A percentile compares a stretch with the other conserved stretches of the same genome.
These are phyloP conservation scores for Trichoderma hamatum DNA, from an alignment of 2,329 filamentous ascomycete species.

Conservation along the genomic window DNA sequence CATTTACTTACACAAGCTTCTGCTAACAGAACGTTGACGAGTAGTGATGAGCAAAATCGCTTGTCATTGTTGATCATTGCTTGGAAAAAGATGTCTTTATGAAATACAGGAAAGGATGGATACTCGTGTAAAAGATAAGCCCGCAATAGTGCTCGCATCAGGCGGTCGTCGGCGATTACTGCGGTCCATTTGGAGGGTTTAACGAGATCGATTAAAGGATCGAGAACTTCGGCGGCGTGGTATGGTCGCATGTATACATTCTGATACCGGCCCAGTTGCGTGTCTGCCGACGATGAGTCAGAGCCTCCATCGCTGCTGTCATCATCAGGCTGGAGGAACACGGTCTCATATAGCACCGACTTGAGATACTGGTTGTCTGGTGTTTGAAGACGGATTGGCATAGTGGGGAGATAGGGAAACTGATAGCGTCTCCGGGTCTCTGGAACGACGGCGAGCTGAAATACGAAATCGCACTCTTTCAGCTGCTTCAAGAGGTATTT, in stretches of 20 bases:
- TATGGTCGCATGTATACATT: slow-evolving; percentile 39
- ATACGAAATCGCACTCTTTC: slow-evolving; percentile 40
- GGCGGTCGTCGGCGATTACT: slow-evolving; percentile 37
- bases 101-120: slow-evolving; percentile 38
- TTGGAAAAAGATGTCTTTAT: slow-evolving; percentile 43
- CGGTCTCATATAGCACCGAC: slow-evolving; percentile 32
- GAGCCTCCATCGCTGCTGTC: not conserved
- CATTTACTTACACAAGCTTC: slow-evolving; percentile 38
- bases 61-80: slow-evolving; percentile 38
- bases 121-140: slow-evolving; percentile 38
- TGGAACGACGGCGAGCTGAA: slow-evolving; percentile 40
- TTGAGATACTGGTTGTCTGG: slow-evolving; percentile 32
- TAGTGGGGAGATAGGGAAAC: slow-evolving; percentile 40
- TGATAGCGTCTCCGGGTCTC: slow-evolving; percentile 42
- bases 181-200: slow-evolving; percentile 41
- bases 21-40: slow-evolving; percentile 43
- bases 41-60: slow-evolving; percentile 41
- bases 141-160: slow-evolving; percentile 37
- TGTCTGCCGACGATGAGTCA: not conserved
- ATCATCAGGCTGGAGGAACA: not conserved
- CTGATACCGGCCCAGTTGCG: not conserved
- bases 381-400: slow-evolving; percentile 34
- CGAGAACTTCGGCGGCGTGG: slow-evolving; percentile 37
- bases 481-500: slow-evolving; percentile 39
- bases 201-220: slow-evolving; percentile 36